Base-by-base conservation (phyloP, 805 yeast species). In the Saccharomycopsis sp. region DNA sequence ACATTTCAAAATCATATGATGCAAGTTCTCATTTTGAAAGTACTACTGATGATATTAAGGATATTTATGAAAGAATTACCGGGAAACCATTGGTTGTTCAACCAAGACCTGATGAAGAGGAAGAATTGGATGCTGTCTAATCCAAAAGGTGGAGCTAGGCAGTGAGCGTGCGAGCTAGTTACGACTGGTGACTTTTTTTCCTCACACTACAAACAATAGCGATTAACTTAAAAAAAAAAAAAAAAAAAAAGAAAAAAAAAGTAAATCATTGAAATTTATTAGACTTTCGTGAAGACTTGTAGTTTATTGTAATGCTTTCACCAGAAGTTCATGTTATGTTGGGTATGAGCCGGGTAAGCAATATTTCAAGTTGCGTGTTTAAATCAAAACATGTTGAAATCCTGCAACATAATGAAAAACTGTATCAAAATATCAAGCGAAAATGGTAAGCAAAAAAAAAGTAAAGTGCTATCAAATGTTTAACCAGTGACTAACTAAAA, bases 21-120 rank as follows among this genome's bases (percentile, higher is more conserved):
- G 83, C 97, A 1, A 74, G 95, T 7, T 87, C 96, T 7, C 98
- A 93, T 66, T 93, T 93, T 61, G 98, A 93, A 66, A 70, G 89
- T 35, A 85, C 95, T 56, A 93, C 98, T 32, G 97, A 93, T 62
- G 97, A 93, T 63, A 95, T 93, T 55, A 88, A 87, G 66, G 96
- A 90, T 63, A 74, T 93, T 43, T 93, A 93, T 64, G 81, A 81
- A 64, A 78, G 97, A 63, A 81, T 93, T 53, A 85, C 85, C 27
- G 97, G 97, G 41, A 85, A 86, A 62, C 96, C 95, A 16, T 74
- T 93, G 57, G 94, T 85, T 20, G 74, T 89, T 54, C 81, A 87
- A 68, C 75, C 84, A 62, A 80, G 95, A 60, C 71, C 79, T 38
- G 67, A 75, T 23, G 79, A 69, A 23, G 87, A 79, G 47, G 85